Conservation (phyloP, 345 rosid genomes). For the Populus tremula region DNA sequence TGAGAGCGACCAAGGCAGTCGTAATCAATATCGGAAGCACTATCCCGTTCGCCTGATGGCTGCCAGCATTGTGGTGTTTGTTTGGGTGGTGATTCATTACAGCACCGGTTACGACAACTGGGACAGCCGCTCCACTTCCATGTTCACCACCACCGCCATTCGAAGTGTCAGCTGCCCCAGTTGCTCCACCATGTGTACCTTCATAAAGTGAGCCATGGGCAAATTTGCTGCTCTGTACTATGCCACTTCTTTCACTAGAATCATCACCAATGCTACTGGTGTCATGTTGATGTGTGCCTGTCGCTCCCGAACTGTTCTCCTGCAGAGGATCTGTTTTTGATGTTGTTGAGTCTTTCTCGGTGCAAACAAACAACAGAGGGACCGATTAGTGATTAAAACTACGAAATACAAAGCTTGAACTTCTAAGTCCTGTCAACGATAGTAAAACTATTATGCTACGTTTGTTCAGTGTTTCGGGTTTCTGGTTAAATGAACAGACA, state of each 20-base stretch:
- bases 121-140: not conserved
- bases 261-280: not conserved
- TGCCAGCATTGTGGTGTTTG: conserved; percentile 13
- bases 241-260: not conserved
- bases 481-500: too few relatives aligned
- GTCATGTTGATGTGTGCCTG: not conserved
- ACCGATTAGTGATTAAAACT: not conserved
- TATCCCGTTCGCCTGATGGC: not conserved
- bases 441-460: not conserved
- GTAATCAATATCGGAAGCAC: not conserved
- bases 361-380: not conserved
- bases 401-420: not conserved
- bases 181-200: not conserved
- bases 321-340: not conserved
- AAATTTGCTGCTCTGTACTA: not conserved
- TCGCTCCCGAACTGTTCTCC: not conserved
- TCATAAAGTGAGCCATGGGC: not conserved
- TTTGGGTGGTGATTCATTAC: conserved; percentile 24
- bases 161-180: not conserved
- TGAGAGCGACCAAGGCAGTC: not conserved
- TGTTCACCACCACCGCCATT: not conserved
- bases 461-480: too few relatives aligned
- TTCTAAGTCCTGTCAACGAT: not conserved
- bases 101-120: conserved; percentile 21
- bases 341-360: not conserved